Evolutionary conservation across 2,329 filamentous ascomycete genomes (phyloP).

Genomic region (Rhynchosporium agropyri): DNA sequence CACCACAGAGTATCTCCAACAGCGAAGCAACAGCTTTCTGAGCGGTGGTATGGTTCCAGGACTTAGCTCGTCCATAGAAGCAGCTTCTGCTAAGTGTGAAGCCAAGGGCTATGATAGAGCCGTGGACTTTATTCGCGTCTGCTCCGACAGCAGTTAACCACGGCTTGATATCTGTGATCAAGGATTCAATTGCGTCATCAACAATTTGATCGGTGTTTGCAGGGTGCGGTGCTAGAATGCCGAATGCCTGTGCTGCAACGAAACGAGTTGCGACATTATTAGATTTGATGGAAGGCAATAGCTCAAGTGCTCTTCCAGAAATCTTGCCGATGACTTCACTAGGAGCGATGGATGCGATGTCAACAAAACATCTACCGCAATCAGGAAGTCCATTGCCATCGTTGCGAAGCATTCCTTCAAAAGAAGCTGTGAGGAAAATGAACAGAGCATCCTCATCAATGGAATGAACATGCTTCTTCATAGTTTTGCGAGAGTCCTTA

Average conservation of each 20-base stretch:
- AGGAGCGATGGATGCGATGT: constrained; percentile 55
- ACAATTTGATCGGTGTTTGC: constrained; percentile 48
- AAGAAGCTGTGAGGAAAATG: constrained; percentile 55
- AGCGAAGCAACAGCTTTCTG: constrained; percentile 49
- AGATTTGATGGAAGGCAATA: constrained; percentile 66
- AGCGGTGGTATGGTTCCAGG: constrained; percentile 44
- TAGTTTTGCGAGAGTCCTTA: constrained; percentile 60
- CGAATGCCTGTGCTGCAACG: constrained; percentile 70
- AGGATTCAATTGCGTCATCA: constrained; percentile 46
- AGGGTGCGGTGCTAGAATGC: constrained; percentile 73
- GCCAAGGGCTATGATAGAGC: constrained; percentile 59
- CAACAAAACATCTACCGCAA: constrained; percentile 56
- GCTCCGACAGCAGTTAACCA: constrained; percentile 62
- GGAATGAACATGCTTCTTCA: constrained; percentile 56
- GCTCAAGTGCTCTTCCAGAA: constrained; percentile 50
- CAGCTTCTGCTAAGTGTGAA: constrained; percentile 60
- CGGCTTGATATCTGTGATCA: constrained; percentile 50
- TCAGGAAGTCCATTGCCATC: constrained; percentile 46
- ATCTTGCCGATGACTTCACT: constrained; percentile 55
- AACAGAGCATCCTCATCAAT: constrained; percentile 46
- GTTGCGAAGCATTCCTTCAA: constrained; percentile 57
- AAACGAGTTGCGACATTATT: constrained; percentile 71
- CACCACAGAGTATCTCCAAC: constrained; percentile 54
- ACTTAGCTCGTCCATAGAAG: constrained; percentile 49
- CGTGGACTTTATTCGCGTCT: constrained; percentile 60